These are phyloP conservation scores for Gastrodia elata DNA, from an alignment of 106 monocot genomes.

Conservation along the genomic window DNA sequence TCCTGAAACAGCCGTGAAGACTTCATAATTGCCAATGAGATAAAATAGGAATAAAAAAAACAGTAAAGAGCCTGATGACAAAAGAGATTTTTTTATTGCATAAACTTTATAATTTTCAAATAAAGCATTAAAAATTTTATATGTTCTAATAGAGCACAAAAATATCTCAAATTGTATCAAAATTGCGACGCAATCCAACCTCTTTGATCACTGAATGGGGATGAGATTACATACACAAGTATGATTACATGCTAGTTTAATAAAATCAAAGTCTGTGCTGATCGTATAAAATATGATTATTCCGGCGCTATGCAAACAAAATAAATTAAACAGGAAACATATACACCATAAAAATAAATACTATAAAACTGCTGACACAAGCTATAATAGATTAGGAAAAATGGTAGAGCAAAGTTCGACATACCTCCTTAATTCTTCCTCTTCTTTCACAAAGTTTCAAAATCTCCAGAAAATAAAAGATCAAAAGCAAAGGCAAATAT, in stretches of 20 bases:
- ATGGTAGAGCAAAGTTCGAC: background rate
- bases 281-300: no score
- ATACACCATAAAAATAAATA: background rate
- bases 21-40: background rate
- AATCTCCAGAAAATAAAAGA: background rate
- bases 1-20: background rate
- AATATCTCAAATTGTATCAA: no score
- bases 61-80: background rate
- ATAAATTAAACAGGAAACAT: background rate
- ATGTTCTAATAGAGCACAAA: no score
- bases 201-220: no score
- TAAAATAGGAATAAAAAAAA: background rate
- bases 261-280: no score
- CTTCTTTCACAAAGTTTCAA: background rate
- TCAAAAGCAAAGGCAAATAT: background rate
- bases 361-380: background rate
- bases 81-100: no score
- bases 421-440: background rate
- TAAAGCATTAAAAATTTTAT: no score
- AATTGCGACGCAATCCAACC: no score
- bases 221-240: no score
- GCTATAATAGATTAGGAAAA: background rate
- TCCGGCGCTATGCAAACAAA: no score
- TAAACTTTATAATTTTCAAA: no score
- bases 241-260: no score